Evolutionary conservation across 23 red algal species (phyloP).

Genomic region (Cyanidiococcus yangmingshanensis): DNA sequence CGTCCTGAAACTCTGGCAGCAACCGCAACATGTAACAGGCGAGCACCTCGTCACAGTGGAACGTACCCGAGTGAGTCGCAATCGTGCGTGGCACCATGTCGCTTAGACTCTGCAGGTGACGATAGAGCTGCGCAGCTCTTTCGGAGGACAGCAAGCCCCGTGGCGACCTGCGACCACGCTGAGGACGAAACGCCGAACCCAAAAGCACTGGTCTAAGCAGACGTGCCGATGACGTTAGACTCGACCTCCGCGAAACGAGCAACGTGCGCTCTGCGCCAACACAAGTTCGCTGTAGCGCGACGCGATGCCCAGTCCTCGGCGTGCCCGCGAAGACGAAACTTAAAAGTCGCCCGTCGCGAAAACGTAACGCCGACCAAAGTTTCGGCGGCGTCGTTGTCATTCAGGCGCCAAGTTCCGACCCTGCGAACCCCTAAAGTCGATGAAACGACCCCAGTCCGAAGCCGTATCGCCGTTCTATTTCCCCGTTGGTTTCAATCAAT

Average conservation of each 20-base stretch:
- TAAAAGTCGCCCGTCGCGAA: too few species aligned
- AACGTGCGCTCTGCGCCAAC: too few species aligned
- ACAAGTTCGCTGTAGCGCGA: too few species aligned
- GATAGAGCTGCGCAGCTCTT: neutral
- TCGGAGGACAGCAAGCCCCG: neutral
- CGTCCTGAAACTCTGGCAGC: constrained; percentile 32
- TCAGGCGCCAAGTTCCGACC: too few species aligned
- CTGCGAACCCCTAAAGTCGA: too few species aligned
- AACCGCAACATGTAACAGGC: constrained; percentile 76
- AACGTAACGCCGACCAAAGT: too few species aligned
- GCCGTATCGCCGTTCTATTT: too few species aligned
- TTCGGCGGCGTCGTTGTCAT: too few species aligned
- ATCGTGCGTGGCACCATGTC: constrained; percentile 29
- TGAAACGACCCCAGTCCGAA: too few species aligned
- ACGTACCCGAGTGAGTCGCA: constrained; percentile 90
- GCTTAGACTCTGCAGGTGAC: neutral
- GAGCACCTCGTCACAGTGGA: constrained; percentile 95
- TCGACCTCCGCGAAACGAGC: neutral
- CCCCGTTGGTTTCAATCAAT: too few species aligned
- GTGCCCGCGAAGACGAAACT: too few species aligned
- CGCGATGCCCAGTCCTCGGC: too few species aligned
- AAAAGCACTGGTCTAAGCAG: neutral
- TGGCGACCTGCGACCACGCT: neutral
- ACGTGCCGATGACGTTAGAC: neutral
- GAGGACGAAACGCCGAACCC: neutral